phyloP scores from a whole-genome alignment of 306 rosid genomes.

The Luffa acutangula region DNA sequence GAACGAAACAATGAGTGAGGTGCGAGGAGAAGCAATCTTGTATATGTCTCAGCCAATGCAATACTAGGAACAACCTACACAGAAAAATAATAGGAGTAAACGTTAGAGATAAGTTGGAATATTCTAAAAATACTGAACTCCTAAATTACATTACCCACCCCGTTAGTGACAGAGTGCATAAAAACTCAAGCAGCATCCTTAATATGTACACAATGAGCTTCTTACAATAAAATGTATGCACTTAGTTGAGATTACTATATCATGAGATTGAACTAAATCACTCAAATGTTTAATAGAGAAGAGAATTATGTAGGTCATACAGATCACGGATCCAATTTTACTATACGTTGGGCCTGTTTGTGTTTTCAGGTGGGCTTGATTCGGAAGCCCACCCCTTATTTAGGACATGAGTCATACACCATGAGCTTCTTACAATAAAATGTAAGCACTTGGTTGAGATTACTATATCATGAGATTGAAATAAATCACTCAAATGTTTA shows the following conservation, averaged over 20 bases:
- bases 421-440: background rate
- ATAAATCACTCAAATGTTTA: no score
- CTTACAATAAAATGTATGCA: background rate
- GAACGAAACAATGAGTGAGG: conserved; percentile 89
- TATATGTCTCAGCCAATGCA: conserved; percentile 93
- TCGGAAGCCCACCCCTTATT: no score
- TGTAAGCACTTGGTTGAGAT: background rate
- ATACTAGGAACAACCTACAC: conserved; percentile 87
- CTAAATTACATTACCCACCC: background rate
- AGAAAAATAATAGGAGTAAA: conserved; percentile 11
- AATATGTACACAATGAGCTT: background rate
- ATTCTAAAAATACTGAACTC: background rate
- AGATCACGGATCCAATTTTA: no score
- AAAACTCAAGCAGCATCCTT: background rate
- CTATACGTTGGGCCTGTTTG: no score
- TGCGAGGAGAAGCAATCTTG: conserved; percentile 73
- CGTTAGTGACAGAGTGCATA: background rate
- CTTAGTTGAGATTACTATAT: background rate
- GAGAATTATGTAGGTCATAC: no score
- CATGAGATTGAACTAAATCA: no score
- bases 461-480: no score
- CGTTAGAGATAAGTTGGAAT: conserved; percentile 9
- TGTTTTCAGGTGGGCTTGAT: no score
- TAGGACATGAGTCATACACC: background rate
- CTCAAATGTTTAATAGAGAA: no score